Evolutionary conservation across 176 grass and related monocot genomes (phyloP), one percentile per base, ranked within the genome.

Genomic region (Ananas comosus): DNA sequence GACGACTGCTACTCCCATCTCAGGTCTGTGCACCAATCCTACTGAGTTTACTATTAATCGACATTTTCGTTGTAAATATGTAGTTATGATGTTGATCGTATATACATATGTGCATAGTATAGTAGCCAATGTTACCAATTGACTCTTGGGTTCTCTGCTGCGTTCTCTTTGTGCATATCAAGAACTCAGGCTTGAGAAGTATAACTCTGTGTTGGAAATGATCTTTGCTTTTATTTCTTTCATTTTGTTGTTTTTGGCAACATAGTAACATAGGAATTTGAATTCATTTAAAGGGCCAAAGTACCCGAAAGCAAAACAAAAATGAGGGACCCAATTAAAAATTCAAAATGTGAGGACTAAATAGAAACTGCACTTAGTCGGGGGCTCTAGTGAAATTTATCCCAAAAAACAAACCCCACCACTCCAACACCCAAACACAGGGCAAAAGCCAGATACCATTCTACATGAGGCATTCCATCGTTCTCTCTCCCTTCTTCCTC

Each of bases 1-100:
- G 86, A 87, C 10, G 89, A 76, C 33, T 92, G 93, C 64, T 97
- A 97, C 74, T 29, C 79, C 53, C 89, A 97, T 76, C 70, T 90
- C 67, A 84, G 86, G 53, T 64, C 84, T 64, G 77, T 67, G 23
- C 93, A 97, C 73, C 53, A 69, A 69, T 77, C 85, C 58, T 70
- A 52, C 67, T 71, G 71, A 53, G 11, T 64, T 66, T 24, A 76
- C 57, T 77, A 76, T 54, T 56, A 76, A 68, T 16, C 66, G 49
- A 53, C 70, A 74, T 64, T 87, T 83, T 75, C 79, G 68, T 16
- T 86, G 71, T 82, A 82, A 49, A 81, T 64, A 42, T 68, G 51
- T 61, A 61, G 9, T 7, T 61, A 61, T 61, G 71, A 64, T 54
- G 75, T 23, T 27, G 71, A 51, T 64, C 64, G 52, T 64, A 23